Percentiles rank a stretch among this genome's conserved stretches.
Conservation (phyloP, 2,329 filamentous ascomycete genomes). For the Colletotrichum euphorbiae region DNA sequence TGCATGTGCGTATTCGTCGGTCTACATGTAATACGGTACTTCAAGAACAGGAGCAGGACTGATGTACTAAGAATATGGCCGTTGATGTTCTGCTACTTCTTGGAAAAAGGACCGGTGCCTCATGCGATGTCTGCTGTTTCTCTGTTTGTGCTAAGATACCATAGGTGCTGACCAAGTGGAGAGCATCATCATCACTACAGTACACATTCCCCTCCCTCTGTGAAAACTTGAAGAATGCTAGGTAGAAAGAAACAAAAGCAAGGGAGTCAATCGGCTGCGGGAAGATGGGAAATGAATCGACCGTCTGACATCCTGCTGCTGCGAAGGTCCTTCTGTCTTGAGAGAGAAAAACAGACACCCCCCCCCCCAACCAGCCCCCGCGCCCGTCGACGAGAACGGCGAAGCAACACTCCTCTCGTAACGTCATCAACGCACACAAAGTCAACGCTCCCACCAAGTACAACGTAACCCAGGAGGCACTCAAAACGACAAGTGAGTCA, state of each 20-base stretch:
- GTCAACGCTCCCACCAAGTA: not conserved
- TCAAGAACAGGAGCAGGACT: not conserved
- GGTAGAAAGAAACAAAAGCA: not conserved
- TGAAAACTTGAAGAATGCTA: slow-evolving; percentile 2
- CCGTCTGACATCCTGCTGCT: too few species aligned
- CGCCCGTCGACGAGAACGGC: too few species aligned
- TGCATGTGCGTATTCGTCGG: too few species aligned
- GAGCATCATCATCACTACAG: not conserved
- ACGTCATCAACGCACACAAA: not conserved
- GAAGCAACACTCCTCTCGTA: too few species aligned
- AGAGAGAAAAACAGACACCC: too few species aligned
- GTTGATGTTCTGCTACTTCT: not conserved
- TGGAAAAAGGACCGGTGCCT: too few species aligned
- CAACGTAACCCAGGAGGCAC: not conserved
- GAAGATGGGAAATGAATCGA: too few species aligned
- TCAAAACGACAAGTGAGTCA: not conserved
- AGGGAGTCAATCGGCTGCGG: not conserved
- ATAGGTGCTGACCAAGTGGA: slow-evolving; percentile 24
- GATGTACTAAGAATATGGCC: not conserved
- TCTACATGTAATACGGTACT: too few species aligned
- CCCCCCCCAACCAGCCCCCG: too few species aligned
- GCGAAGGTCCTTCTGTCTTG: too few species aligned
- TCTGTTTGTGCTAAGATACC: too few species aligned
- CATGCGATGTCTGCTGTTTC: slow-evolving; percentile 1
- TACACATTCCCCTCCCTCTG: slow-evolving; percentile 12